These are phyloP conservation scores for Albizia julibrissin DNA, from an alignment of 306 rosid species.

Conservation along the genomic window DNA sequence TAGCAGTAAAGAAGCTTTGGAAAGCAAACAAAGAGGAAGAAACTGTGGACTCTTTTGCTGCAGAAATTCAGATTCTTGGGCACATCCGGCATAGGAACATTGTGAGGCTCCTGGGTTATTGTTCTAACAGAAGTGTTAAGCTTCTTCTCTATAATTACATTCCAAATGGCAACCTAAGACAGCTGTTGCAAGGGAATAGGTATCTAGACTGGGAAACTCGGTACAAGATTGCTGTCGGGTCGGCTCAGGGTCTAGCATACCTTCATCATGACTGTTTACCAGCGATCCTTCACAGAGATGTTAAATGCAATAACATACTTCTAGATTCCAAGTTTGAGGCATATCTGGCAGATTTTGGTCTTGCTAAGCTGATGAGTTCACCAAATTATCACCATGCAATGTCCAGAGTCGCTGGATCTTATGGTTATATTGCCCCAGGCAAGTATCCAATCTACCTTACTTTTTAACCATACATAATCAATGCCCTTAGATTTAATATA, in stretches of 20 bases:
- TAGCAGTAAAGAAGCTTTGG: constrained; percentile 97
- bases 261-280: constrained; percentile 98
- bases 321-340: constrained; percentile 90
- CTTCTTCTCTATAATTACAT: constrained; percentile 91
- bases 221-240: constrained; percentile 94
- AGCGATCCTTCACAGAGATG: constrained; percentile 93
- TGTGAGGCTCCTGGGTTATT: constrained; percentile 86
- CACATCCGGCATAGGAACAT: constrained; percentile 95
- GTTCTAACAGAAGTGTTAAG: constrained; percentile 88
- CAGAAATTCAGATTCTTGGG: constrained; percentile 96
- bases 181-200: constrained; percentile 79
- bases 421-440: constrained; percentile 99
- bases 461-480: not conserved
- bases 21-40: constrained; percentile 89
- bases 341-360: constrained; percentile 93
- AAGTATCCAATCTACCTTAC: constrained; percentile 28
- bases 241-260: constrained; percentile 92
- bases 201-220: constrained; percentile 93
- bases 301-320: constrained; percentile 94
- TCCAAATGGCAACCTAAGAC: constrained; percentile 89
- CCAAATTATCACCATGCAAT: constrained; percentile 84
- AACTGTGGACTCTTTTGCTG: constrained; percentile 79
- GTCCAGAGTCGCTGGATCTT: constrained; percentile 98
- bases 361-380: constrained; percentile 87
- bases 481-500: not conserved